Conservation (phyloP, 164 flowering plant species). For the Chimonanthus salicifolius region DNA sequence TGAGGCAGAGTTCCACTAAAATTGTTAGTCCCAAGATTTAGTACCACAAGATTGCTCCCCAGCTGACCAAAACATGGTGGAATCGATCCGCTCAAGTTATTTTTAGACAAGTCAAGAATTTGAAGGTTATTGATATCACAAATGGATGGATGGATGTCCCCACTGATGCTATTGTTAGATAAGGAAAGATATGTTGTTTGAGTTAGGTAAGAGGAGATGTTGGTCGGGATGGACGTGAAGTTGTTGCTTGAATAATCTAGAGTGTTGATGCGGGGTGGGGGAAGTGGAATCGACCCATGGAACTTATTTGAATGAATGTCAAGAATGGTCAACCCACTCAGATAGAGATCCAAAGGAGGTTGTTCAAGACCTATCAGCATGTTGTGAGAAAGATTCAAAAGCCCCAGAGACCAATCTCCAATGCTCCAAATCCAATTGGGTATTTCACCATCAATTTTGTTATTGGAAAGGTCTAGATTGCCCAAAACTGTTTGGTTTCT, state of each 20-base stretch:
- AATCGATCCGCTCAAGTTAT: neutral
- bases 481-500: constrained; percentile 20
- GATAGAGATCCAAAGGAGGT: neutral
- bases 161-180: neutral
- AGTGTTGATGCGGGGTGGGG: too few species aligned
- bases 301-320: constrained; percentile 43
- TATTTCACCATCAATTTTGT: constrained; percentile 27
- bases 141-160: too few species aligned
- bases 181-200: neutral
- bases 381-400: constrained; percentile 41
- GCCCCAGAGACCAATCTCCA: neutral
- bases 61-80: constrained; percentile 10
- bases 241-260: too few species aligned
- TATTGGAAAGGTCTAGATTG: constrained; percentile 36
- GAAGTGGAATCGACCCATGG: constrained; percentile 34
- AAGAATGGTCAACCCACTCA: constrained; percentile 8
- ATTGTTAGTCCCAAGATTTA: constrained; percentile 30
- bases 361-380: constrained; percentile 15
- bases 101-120: too few species aligned
- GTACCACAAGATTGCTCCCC: constrained; percentile 12
- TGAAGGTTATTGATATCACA: too few species aligned
- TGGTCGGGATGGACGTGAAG: too few species aligned
- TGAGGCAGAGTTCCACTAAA: too few species aligned
- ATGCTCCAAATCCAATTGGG: constrained; percentile 31
- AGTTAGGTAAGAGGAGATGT: too few species aligned